A percentile compares a stretch with the other conserved stretches of the same genome.
These are phyloP conservation scores for Curvularia lunata DNA, from an alignment of 2,329 filamentous ascomycete genomes.

Conservation along the genomic window DNA sequence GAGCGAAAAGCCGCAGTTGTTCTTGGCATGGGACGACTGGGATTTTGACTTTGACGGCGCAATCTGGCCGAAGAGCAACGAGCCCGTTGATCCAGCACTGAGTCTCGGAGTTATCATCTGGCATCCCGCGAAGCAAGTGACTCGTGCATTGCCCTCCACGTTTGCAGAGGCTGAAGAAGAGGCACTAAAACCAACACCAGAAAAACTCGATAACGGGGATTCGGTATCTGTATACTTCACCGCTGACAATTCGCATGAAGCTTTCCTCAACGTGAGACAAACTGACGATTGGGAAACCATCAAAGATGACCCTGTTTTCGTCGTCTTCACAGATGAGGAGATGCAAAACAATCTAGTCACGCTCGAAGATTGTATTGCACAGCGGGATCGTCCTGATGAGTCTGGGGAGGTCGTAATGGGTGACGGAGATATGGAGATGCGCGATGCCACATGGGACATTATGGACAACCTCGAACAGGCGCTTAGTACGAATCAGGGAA, in stretches of 20 bases:
- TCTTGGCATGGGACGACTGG: slow-evolving; percentile 48
- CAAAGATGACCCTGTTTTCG: slow-evolving; percentile 58
- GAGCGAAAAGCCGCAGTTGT: slow-evolving; percentile 39
- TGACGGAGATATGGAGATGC: slow-evolving; percentile 43
- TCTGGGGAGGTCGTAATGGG: slow-evolving; percentile 26
- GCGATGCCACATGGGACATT: slow-evolving; percentile 45
- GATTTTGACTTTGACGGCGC: slow-evolving; percentile 55
- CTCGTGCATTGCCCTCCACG: slow-evolving; percentile 51
- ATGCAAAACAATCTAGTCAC: slow-evolving; percentile 49
- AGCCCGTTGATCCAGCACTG: slow-evolving; percentile 52
- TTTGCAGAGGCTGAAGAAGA: slow-evolving; percentile 54
- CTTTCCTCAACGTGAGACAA: slow-evolving; percentile 55
- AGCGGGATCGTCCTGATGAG: slow-evolving; percentile 49
- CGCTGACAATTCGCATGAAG: slow-evolving; percentile 52
- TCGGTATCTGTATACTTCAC: slow-evolving; percentile 60
- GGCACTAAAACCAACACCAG: slow-evolving; percentile 47
- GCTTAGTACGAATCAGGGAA: slow-evolving; percentile 33
- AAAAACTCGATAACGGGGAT: slow-evolving; percentile 49
- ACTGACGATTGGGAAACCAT: slow-evolving; percentile 59
- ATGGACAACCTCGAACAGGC: slow-evolving; percentile 52
- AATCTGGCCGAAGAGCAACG: slow-evolving; percentile 54
- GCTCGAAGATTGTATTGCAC: slow-evolving; percentile 52
- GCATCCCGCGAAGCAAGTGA: slow-evolving; percentile 54
- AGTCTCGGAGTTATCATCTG: slow-evolving; percentile 56
- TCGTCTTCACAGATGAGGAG: slow-evolving; percentile 52